These are phyloP conservation scores for Trichophyton mentagrophytes DNA, from an alignment of 2,329 filamentous ascomycete genomes.

Conservation along the genomic window DNA sequence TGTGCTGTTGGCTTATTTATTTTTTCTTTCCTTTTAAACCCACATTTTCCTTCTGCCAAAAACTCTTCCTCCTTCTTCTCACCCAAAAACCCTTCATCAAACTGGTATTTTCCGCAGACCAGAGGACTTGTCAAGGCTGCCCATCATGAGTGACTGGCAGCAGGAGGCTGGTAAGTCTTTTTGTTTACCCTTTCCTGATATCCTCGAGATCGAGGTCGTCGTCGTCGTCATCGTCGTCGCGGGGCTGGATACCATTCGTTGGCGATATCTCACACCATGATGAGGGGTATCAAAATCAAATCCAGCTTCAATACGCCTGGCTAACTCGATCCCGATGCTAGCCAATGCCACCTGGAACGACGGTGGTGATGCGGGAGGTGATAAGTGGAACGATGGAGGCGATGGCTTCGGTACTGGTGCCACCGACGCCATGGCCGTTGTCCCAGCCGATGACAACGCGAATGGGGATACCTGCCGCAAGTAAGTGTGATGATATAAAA, in stretches of 20 bases:
- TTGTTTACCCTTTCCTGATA: not conserved
- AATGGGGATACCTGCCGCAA: constrained; percentile 25
- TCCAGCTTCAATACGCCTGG: not conserved
- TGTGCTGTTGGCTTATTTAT: not conserved
- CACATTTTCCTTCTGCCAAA: not conserved
- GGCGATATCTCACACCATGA: not conserved
- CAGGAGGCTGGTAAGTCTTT: not conserved
- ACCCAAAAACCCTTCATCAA: not conserved
- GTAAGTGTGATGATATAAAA: constrained; percentile 18
- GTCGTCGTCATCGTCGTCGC: too few species aligned
- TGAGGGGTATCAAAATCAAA: not conserved
- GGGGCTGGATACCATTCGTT: not conserved
- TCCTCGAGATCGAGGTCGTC: too few species aligned
- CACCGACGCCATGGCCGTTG: constrained; percentile 7
- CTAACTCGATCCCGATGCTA: not conserved
- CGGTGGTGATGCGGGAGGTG: constrained; percentile 6
- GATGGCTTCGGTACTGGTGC: not conserved
- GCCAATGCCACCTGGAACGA: constrained; percentile 8
- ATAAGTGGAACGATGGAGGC: constrained; percentile 9
- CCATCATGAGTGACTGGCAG: constrained; percentile 8
- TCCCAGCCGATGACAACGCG: constrained; percentile 11
- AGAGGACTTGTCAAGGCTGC: not conserved
- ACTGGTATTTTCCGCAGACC: not conserved
- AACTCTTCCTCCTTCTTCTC: not conserved
- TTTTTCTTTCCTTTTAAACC: not conserved